These are phyloP conservation scores for fission yeast (Schizosaccharomyces pombe) DNA, from an alignment of 805 yeast species.

Conservation along the genomic window DNA sequence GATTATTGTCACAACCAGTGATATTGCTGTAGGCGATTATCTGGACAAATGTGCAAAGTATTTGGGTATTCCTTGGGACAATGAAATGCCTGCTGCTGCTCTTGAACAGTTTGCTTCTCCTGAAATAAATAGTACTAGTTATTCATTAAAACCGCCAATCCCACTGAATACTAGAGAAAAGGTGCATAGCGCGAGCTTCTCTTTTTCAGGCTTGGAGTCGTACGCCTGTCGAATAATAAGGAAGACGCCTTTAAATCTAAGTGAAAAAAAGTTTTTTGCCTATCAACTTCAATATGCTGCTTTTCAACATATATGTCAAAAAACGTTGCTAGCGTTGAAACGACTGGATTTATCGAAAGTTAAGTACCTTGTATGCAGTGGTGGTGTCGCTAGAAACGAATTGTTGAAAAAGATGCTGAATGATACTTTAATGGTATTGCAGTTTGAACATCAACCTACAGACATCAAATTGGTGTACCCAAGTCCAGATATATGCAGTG, in stretches of 20 bases:
- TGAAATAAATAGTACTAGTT: not conserved
- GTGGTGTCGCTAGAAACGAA: conserved; percentile 77
- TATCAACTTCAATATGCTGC: conserved; percentile 31
- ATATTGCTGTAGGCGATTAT: conserved; percentile 84
- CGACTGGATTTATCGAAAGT: conserved; percentile 3
- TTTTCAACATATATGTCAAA: conserved; percentile 48
- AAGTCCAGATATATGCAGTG: conserved; percentile 54
- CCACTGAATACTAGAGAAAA: not conserved
- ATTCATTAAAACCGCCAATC: not conserved
- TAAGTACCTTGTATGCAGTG: conserved; percentile 53
- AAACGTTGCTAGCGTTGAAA: conserved; percentile 29
- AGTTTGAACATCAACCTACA: not conserved
- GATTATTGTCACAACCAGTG: conserved; percentile 38
- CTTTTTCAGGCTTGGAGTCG: not conserved
- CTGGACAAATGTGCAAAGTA: conserved; percentile 80
- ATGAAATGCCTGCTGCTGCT: conserved; percentile 71
- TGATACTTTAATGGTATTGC: not conserved
- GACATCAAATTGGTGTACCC: conserved; percentile 36
- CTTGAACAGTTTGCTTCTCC: conserved; percentile 25
- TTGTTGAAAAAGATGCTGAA: conserved; percentile 25
- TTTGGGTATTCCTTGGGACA: conserved; percentile 35
- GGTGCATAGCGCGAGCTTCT: not conserved
- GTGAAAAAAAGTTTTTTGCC: conserved; percentile 9
- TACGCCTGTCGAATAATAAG: not conserved
- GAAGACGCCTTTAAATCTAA: conserved; percentile 5